Percentiles rank a stretch among this genome's conserved stretches.
Conservation (phyloP, 1,139 yeast species). For the Geotrichum cucujoidarum region DNA sequence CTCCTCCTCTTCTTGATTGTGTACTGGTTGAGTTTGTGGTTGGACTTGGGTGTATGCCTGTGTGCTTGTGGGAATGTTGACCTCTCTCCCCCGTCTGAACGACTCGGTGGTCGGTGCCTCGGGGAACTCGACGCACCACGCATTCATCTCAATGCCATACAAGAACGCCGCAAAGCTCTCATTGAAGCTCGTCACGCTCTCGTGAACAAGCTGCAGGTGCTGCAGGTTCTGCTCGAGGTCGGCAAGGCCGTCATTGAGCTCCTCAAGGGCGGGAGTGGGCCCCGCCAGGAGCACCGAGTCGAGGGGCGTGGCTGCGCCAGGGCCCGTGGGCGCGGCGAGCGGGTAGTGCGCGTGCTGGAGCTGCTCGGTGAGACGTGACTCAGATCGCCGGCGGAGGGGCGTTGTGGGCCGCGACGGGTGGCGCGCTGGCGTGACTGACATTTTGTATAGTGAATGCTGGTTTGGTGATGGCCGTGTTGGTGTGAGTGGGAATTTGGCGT, state of each 20-base stretch:
- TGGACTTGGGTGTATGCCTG: neutral
- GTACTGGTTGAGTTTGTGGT: neutral
- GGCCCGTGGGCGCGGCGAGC: neutral
- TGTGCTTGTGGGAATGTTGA: too few species aligned
- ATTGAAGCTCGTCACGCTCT: slow-evolving; percentile 49
- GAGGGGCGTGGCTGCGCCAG: slow-evolving; percentile 8
- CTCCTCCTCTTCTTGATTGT: neutral
- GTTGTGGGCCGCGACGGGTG: slow-evolving; percentile 18
- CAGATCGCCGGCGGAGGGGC: slow-evolving; percentile 17
- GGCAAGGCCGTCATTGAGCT: slow-evolving; percentile 50
- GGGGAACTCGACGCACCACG: slow-evolving; percentile 63
- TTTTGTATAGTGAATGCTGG: too few species aligned
- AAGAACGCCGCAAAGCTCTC: slow-evolving; percentile 61
- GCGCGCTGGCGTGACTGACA: slow-evolving; percentile 9
- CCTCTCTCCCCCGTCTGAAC: slow-evolving; percentile 24
- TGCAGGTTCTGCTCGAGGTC: slow-evolving; percentile 52
- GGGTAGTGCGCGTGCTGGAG: slow-evolving; percentile 4
- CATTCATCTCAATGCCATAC: slow-evolving; percentile 60
- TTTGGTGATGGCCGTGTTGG: neutral
- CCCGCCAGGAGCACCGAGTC: slow-evolving; percentile 8
- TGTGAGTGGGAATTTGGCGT: neutral
- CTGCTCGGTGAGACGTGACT: slow-evolving; percentile 6
- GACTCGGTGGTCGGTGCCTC: slow-evolving; percentile 41
- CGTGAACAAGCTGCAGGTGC: slow-evolving; percentile 47
- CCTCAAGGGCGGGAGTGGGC: slow-evolving; percentile 23